Evolutionary conservation across 106 monocot species (phyloP).

Genomic region (Dactylorhiza incarnata): DNA sequence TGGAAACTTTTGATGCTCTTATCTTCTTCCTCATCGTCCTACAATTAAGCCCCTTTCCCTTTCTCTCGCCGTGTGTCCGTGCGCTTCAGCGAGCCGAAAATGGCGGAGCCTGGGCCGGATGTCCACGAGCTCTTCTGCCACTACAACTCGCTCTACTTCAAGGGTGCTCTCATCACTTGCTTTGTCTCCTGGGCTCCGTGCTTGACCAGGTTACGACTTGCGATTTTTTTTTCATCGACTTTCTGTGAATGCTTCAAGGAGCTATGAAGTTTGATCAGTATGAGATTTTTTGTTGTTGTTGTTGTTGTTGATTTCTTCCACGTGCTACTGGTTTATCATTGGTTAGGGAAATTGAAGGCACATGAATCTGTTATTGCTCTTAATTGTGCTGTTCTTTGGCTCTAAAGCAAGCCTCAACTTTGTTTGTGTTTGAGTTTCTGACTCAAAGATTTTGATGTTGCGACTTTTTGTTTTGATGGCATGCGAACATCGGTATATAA

Average conservation of each 20-base stretch:
- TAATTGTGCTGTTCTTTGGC: neutral
- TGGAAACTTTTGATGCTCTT: neutral
- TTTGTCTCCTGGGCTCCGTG: slow-evolving; percentile 38
- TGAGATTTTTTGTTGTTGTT: neutral
- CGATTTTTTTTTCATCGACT: neutral
- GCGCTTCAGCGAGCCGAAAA: neutral
- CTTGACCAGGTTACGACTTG: slow-evolving; percentile 26
- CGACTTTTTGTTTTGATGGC: neutral
- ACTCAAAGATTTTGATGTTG: neutral
- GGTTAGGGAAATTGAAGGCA: neutral
- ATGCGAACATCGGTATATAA: neutral
- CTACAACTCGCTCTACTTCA: slow-evolving; percentile 66
- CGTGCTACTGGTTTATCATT: neutral
- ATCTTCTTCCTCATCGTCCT: neutral
- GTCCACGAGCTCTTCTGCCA: slow-evolving; percentile 48
- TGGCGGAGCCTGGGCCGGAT: slow-evolving; percentile 32
- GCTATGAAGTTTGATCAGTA: neutral
- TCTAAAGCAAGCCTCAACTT: neutral
- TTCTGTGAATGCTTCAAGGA: neutral
- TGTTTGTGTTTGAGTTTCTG: neutral
- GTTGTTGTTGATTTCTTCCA: too few relatives aligned
- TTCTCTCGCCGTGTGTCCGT: neutral
- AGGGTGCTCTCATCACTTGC: slow-evolving; percentile 35
- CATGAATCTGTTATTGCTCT: neutral
- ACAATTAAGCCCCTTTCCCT: neutral